Evolutionary conservation across 306 rosid genomes (phyloP).

Genomic region (Nissolia schottii): DNA sequence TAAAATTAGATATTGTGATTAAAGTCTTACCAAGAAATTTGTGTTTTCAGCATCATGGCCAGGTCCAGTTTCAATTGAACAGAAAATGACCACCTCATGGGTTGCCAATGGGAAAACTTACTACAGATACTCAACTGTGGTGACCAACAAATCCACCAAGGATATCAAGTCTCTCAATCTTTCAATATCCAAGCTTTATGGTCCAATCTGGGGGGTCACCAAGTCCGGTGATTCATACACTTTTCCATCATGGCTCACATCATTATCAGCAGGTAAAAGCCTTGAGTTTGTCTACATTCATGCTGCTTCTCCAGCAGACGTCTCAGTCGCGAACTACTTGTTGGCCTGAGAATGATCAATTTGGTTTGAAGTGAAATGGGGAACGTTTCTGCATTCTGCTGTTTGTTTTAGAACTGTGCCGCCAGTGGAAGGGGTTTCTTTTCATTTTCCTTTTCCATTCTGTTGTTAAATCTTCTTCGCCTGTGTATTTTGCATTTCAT

Average conservation of each 20-base stretch:
- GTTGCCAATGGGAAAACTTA: conserved; percentile 60
- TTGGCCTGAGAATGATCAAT: conserved; percentile 42
- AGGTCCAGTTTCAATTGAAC: conserved; percentile 54
- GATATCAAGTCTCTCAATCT: conserved; percentile 54
- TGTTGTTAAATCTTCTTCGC: conserved; percentile 24
- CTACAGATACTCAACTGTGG: conserved; percentile 74
- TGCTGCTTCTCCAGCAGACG: conserved; percentile 68
- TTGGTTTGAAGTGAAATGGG: conserved; percentile 8
- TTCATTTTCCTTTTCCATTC: conserved; percentile 24
- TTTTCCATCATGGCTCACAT: conserved; percentile 79
- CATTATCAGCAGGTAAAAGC: conserved; percentile 76
- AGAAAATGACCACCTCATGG: conserved; percentile 78
- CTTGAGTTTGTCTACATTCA: conserved; percentile 95
- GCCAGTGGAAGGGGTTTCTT: conserved; percentile 45
- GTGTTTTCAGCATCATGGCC: conserved; percentile 59
- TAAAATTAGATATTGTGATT: not conserved
- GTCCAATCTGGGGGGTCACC: conserved; percentile 91
- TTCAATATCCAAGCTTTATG: conserved; percentile 69
- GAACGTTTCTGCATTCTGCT: conserved; percentile 47
- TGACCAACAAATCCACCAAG: conserved; percentile 79
- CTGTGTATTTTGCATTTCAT: conserved; percentile 51
- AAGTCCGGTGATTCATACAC: conserved; percentile 59
- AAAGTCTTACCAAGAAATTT: conserved; percentile 20
- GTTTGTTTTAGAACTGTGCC: conserved; percentile 61
- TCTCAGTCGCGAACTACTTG: conserved; percentile 62